Conservation (phyloP, 2,329 filamentous ascomycete genomes). For the Apiospora aurea region DNA sequence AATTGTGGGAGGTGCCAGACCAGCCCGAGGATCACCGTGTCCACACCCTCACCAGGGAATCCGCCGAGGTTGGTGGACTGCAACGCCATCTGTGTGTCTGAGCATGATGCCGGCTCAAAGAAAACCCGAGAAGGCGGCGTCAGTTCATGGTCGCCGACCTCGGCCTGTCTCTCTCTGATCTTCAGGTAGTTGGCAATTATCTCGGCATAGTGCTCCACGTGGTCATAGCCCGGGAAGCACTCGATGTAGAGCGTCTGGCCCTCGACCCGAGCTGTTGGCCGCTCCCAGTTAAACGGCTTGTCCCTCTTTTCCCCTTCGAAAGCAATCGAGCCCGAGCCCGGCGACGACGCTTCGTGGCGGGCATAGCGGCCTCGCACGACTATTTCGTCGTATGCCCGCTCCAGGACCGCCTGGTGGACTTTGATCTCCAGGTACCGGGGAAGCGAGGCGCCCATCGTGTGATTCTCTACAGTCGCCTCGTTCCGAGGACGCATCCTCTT, state of each 20-base stretch:
- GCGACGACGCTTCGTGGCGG: not conserved
- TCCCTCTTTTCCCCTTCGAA: constrained; percentile 34
- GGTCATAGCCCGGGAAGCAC: constrained; percentile 34
- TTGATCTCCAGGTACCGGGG: constrained; percentile 33
- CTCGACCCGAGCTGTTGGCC: constrained; percentile 29
- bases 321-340: constrained; percentile 23
- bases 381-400: constrained; percentile 29
- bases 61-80: constrained; percentile 26
- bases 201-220: constrained; percentile 32
- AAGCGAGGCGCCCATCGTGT: constrained; percentile 33
- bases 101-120: constrained; percentile 27
- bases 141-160: not conserved
- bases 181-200: constrained; percentile 29
- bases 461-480: constrained; percentile 30
- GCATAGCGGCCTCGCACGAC: constrained; percentile 28
- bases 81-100: constrained; percentile 26
- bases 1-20: constrained; percentile 25
- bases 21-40: constrained; percentile 29
- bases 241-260: constrained; percentile 31
- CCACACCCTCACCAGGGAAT: constrained; percentile 24
- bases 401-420: constrained; percentile 31
- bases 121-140: constrained; percentile 27
- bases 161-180: constrained; percentile 7
- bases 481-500: constrained; percentile 26
- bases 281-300: constrained; percentile 36